Evolutionary conservation across 345 rosid genomes (phyloP).

Genomic region (Rhodomyrtus tomentosa): DNA sequence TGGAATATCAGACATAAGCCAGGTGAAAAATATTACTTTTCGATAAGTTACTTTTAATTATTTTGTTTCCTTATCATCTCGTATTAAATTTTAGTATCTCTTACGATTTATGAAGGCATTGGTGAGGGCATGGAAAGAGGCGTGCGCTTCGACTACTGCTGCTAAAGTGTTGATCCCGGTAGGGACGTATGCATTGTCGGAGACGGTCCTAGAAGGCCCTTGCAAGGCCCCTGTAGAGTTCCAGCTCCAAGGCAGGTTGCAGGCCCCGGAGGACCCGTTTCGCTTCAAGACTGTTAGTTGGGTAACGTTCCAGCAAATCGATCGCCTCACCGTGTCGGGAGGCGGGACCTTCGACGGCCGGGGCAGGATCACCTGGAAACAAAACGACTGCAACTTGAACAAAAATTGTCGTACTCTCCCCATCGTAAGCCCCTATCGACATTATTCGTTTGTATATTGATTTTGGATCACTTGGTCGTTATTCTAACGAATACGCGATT

Average conservation of each 20-base stretch:
- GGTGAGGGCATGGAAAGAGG: slow-evolving; percentile 26
- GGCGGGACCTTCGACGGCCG: slow-evolving; percentile 61
- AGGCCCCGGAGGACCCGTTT: slow-evolving; percentile 20
- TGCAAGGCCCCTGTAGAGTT: slow-evolving; percentile 14
- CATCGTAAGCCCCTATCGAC: slow-evolving; percentile 11
- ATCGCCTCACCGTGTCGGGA: slow-evolving; percentile 28
- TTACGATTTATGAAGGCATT: slow-evolving; percentile 8
- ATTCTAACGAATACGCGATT: background rate
- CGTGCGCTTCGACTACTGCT: slow-evolving; percentile 26
- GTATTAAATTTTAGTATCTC: background rate
- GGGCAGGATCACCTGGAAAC: slow-evolving; percentile 27
- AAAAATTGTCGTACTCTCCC: slow-evolving; percentile 25
- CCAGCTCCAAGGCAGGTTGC: slow-evolving; percentile 21
- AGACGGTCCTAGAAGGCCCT: slow-evolving; percentile 28
- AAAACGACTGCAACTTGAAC: slow-evolving; percentile 17
- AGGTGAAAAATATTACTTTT: background rate
- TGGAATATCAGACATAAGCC: background rate
- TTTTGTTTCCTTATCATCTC: background rate
- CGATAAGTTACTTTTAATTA: background rate
- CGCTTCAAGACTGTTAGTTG: slow-evolving; percentile 19
- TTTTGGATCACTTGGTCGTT: background rate
- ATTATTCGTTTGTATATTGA: background rate
- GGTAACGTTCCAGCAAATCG: slow-evolving; percentile 28
- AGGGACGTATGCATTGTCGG: slow-evolving; percentile 7
- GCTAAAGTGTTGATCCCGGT: too few species aligned